A percentile compares a stretch with the other conserved stretches of the same genome.
Evolutionary conservation across 2,329 filamentous ascomycete genomes (phyloP).

Genomic region (Exophiala xenobiotica): DNA sequence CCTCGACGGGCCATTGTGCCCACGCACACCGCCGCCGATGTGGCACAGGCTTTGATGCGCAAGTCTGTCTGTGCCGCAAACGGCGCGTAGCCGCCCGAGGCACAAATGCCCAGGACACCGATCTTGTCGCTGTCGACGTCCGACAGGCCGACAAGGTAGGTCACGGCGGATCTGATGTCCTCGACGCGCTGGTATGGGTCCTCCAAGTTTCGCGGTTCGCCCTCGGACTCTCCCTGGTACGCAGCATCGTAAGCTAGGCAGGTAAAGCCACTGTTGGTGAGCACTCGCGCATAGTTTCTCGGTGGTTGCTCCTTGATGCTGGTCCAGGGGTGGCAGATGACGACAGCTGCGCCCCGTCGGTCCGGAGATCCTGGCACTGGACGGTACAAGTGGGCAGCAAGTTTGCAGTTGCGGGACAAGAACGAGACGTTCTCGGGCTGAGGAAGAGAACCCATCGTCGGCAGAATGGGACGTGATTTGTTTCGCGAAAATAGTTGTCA

Average conservation of each 20-base stretch:
- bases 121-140: constrained; percentile 39
- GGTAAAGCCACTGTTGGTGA: constrained; percentile 38
- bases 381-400: constrained; percentile 11
- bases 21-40: constrained; percentile 35
- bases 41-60: constrained; percentile 43
- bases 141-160: constrained; percentile 31
- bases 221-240: constrained; percentile 41
- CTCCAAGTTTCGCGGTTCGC: constrained; percentile 40
- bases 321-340: constrained; percentile 36
- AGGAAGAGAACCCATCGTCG: too few relatives aligned
- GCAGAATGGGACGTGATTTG: too few relatives aligned
- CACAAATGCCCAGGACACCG: constrained; percentile 42
- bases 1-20: constrained; percentile 35
- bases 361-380: constrained; percentile 7
- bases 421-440: constrained; percentile 18
- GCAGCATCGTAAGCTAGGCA: constrained; percentile 40
- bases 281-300: constrained; percentile 34
- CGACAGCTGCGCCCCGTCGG: constrained; percentile 30
- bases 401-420: constrained; percentile 14
- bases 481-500: too few relatives aligned
- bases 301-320: constrained; percentile 43
- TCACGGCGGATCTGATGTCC: constrained; percentile 39
- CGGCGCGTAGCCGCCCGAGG: constrained; percentile 37
- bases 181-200: constrained; percentile 40
- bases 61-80: constrained; percentile 39